phyloP scores from a whole-genome alignment of 768 basidiomycete species.

The Lactarius hengduanensis region DNA sequence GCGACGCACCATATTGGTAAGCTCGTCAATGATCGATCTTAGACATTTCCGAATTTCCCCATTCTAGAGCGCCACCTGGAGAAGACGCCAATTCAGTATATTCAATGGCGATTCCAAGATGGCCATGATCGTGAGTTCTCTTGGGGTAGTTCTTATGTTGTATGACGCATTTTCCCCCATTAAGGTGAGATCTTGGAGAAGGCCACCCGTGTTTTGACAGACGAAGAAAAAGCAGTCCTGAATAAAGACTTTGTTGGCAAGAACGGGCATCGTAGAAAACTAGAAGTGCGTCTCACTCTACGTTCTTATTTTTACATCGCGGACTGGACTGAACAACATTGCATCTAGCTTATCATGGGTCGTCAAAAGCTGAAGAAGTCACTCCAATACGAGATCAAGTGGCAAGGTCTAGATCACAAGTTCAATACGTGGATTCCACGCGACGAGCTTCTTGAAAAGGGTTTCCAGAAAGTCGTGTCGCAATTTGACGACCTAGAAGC shows the following conservation, averaged over 20 bases:
- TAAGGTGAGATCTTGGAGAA: constrained; percentile 88
- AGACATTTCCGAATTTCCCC: constrained; percentile 13
- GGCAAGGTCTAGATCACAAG: constrained; percentile 78
- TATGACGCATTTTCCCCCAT: constrained; percentile 21
- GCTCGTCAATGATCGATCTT: constrained; percentile 27
- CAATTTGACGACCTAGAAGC: constrained; percentile 97
- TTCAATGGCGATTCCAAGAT: constrained; percentile 99
- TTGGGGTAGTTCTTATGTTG: constrained; percentile 15
- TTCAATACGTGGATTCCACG: constrained; percentile 92
- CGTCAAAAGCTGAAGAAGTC: constrained; percentile 97
- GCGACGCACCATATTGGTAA: constrained; percentile 93
- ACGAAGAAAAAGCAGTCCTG: constrained; percentile 74
- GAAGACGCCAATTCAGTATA: constrained; percentile 95
- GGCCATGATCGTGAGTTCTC: constrained; percentile 83
- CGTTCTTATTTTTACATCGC: constrained; percentile 15
- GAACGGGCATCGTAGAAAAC: constrained; percentile 85
- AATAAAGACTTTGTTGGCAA: constrained; percentile 89
- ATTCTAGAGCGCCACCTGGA: constrained; percentile 82
- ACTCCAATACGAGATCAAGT: constrained; percentile 91
- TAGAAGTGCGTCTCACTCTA: constrained; percentile 59
- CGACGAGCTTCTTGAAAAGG: constrained; percentile 80
- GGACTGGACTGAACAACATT: constrained; percentile 10
- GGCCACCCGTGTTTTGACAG: constrained; percentile 84
- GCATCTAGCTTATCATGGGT: constrained; percentile 73
- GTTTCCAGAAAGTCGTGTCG: constrained; percentile 85